Percentiles rank a stretch among this genome's conserved stretches.
These are phyloP conservation scores for Tetraselmis striata DNA, from an alignment of 139 green algal species.

Conservation along the genomic window DNA sequence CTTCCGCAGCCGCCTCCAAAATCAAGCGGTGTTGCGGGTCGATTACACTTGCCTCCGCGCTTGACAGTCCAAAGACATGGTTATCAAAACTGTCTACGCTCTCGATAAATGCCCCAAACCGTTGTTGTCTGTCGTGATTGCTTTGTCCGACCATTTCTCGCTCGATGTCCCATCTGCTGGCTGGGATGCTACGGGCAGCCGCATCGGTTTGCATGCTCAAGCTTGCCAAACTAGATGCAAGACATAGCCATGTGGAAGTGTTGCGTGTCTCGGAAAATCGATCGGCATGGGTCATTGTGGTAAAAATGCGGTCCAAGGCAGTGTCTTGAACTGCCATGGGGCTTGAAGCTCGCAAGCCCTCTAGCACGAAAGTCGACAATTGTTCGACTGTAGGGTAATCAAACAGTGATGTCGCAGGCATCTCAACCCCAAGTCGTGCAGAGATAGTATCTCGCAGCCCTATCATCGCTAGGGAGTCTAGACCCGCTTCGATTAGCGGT, in stretches of 20 bases:
- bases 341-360: too few species aligned
- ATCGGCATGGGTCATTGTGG: too few species aligned
- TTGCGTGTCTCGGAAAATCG: too few species aligned
- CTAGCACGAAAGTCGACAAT: background rate
- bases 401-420: background rate
- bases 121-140: background rate
- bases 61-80: background rate
- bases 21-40: constrained; percentile 82
- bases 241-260: too few species aligned
- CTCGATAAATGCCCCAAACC: background rate
- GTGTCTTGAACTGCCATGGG: too few species aligned
- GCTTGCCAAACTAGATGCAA: too few species aligned
- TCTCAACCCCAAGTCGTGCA: background rate
- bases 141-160: background rate
- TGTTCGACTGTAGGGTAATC: background rate
- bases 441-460: background rate
- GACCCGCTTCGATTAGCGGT: background rate
- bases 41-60: constrained; percentile 20
- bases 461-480: background rate
- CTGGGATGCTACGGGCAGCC: background rate
- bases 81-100: background rate
- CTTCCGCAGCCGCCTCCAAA: constrained; percentile 38
- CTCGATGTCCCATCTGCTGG: background rate
- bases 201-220: too few species aligned
- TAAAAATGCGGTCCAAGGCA: too few species aligned